phyloP scores from a whole-genome alignment of 306 rosid genomes.

The Quercus ilex region DNA sequence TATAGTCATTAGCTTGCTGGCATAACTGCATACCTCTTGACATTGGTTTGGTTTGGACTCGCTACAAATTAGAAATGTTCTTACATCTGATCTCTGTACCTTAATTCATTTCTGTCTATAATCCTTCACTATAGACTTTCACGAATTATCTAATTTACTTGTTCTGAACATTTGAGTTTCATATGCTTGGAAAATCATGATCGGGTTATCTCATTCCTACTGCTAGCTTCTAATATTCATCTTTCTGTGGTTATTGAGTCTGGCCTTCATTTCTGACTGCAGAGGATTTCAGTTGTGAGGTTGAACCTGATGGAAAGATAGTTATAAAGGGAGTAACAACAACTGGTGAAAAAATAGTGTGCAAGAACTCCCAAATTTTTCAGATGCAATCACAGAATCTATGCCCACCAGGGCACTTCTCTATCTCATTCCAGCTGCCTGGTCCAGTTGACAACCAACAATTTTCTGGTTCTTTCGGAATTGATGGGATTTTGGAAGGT shows the following conservation, averaged over 20 bases:
- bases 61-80: not conserved
- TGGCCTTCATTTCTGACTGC: not conserved
- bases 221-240: not conserved
- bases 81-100: not conserved
- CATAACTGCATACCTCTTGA: not conserved
- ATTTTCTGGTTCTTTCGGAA: slow-evolving; percentile 36
- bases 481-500: slow-evolving; percentile 38
- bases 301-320: slow-evolving; percentile 34
- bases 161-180: too few relatives aligned
- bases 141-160: not conserved
- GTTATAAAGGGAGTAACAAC: slow-evolving; percentile 32
- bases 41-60: not conserved
- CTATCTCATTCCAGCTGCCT: slow-evolving; percentile 40
- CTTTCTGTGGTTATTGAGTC: not conserved
- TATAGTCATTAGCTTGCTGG: not conserved
- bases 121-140: not conserved
- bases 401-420: slow-evolving; percentile 39
- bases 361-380: slow-evolving; percentile 34
- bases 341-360: slow-evolving; percentile 36
- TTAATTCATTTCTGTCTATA: not conserved
- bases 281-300: slow-evolving; percentile 44
- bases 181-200: too few relatives aligned
- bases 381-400: slow-evolving; percentile 42
- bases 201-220: not conserved
- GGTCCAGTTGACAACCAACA: slow-evolving; percentile 35